Conservation (phyloP, 371 early-diverging fungal genomes). For the Sporodiniella umbellata region DNA sequence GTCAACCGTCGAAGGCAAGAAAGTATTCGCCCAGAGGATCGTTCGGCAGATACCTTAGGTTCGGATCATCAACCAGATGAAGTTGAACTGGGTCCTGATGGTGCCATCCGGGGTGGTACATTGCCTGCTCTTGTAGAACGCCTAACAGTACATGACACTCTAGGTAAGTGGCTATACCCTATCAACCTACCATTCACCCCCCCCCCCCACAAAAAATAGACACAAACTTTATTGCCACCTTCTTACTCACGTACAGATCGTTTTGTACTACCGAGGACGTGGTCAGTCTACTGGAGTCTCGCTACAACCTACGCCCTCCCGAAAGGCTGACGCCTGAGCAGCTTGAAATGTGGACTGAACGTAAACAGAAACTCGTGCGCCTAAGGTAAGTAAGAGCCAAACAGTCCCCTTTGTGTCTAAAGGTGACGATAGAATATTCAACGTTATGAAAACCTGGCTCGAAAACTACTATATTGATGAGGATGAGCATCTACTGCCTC, state of each 20-base stretch:
- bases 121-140: slow-evolving; percentile 81
- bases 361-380: slow-evolving; percentile 80
- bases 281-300: slow-evolving; percentile 63
- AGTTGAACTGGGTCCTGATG: slow-evolving; percentile 75
- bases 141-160: slow-evolving; percentile 78
- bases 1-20: slow-evolving; percentile 10
- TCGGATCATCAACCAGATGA: slow-evolving; percentile 71
- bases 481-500: slow-evolving; percentile 59
- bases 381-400: slow-evolving; percentile 53
- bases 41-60: slow-evolving; percentile 33
- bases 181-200: too few species aligned
- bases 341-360: slow-evolving; percentile 74
- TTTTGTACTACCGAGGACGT: slow-evolving; percentile 78
- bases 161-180: slow-evolving; percentile 31
- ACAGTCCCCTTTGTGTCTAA: background rate
- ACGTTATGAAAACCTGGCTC: slow-evolving; percentile 89
- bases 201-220: slow-evolving; percentile 56
- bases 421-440: slow-evolving; percentile 62
- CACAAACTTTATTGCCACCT: slow-evolving; percentile 71
- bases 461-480: slow-evolving; percentile 81
- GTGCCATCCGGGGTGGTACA: slow-evolving; percentile 84
- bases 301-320: slow-evolving; percentile 74
- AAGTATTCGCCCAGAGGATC: slow-evolving; percentile 13
- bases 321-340: slow-evolving; percentile 62
- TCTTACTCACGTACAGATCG: slow-evolving; percentile 88